A percentile compares a stretch with the other conserved stretches of the same genome.
Evolutionary conservation across 2,329 filamentous ascomycete species (phyloP).

Genomic region (Cercospora nicotianae): DNA sequence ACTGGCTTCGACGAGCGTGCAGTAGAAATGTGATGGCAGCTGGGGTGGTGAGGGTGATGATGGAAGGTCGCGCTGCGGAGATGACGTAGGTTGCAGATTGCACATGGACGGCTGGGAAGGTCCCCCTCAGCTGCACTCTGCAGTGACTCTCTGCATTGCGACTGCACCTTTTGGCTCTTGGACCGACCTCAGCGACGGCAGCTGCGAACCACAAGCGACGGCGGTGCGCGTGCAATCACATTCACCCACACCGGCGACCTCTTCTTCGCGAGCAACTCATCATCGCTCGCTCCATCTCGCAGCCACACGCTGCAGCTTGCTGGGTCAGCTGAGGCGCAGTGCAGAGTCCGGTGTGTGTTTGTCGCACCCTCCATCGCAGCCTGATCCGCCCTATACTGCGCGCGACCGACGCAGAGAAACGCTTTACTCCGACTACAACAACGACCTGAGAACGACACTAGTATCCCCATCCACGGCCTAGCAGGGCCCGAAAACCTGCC

Average conservation of each 20-base stretch:
- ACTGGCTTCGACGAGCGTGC: background rate
- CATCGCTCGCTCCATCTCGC: background rate
- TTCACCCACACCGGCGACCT: background rate
- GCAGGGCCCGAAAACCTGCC: background rate
- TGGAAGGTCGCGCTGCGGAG: background rate
- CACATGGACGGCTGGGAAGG: constrained; percentile 3
- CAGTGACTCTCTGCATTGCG: background rate
- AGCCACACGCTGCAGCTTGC: constrained; percentile 9
- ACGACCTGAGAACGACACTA: background rate
- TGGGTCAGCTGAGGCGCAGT: constrained; percentile 16
- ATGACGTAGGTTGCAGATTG: constrained; percentile 2
- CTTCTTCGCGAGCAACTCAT: background rate
- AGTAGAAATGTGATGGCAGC: background rate
- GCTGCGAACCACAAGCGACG: background rate
- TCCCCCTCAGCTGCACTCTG: background rate
- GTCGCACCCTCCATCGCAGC: constrained; percentile 5
- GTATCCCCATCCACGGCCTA: background rate
- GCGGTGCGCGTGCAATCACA: background rate
- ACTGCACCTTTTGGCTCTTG: background rate
- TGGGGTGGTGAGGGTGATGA: background rate
- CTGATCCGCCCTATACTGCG: background rate
- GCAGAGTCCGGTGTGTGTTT: constrained; percentile 3
- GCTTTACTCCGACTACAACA: background rate
- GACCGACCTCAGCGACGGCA: background rate
- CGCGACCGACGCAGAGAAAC: background rate